Percentiles rank a stretch among this genome's conserved stretches.
These are phyloP conservation scores for Thamnidium elegans DNA, from an alignment of 192 early-diverging fungal genomes.

Conservation along the genomic window DNA sequence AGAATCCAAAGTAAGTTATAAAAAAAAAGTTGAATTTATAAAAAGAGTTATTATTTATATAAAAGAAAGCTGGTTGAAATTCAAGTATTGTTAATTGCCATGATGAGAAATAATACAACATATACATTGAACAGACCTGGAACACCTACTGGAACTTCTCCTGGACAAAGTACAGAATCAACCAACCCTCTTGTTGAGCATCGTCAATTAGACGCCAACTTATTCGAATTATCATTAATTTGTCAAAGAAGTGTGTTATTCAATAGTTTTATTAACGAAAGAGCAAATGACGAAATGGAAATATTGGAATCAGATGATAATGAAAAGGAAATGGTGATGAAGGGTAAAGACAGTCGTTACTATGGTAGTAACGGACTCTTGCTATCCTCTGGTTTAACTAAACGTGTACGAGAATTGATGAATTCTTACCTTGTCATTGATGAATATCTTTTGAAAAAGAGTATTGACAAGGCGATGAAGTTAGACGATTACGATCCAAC, in stretches of 20 bases:
- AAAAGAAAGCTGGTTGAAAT: constrained; percentile 52
- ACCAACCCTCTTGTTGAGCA: constrained; percentile 58
- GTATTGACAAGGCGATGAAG: constrained; percentile 75
- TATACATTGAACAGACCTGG: constrained; percentile 12
- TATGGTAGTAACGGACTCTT: constrained; percentile 58
- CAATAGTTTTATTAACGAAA: constrained; percentile 77
- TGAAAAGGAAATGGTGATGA: constrained; percentile 19
- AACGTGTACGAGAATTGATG: constrained; percentile 61
- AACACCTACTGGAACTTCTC: neutral
- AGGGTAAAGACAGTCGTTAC: constrained; percentile 37
- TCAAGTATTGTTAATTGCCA: constrained; percentile 42
- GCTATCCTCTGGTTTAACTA: constrained; percentile 53
- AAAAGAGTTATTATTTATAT: neutral
- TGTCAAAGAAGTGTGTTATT: constrained; percentile 76
- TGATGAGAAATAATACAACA: constrained; percentile 35
- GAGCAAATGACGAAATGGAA: constrained; percentile 57
- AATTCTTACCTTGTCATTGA: constrained; percentile 68
- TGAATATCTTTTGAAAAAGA: constrained; percentile 69
- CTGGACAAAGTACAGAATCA: constrained; percentile 21
- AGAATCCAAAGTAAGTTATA: constrained; percentile 18
- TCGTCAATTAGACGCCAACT: constrained; percentile 72
- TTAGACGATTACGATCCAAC: constrained; percentile 59
- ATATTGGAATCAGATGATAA: constrained; percentile 23
- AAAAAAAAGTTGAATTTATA: neutral
- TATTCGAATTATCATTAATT: constrained; percentile 81